Percentiles rank a stretch among this genome's conserved stretches.
Conservation (phyloP, 2,329 filamentous ascomycete genomes). For the Arthrinium phaeospermum region DNA sequence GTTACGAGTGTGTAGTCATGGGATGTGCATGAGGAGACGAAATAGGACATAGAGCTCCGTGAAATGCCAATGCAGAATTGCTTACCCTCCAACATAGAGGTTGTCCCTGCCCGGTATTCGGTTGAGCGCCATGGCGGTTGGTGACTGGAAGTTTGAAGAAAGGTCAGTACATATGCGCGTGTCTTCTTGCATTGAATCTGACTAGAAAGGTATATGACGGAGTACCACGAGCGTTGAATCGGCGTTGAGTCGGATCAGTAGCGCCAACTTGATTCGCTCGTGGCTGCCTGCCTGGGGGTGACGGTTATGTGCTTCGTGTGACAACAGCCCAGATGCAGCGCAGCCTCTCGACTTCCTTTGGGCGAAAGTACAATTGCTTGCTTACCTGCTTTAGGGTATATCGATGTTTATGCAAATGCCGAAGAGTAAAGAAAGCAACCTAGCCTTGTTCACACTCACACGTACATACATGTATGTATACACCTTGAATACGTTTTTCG, state of each 20-base stretch:
- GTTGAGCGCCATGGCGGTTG: slow-evolving; percentile 62
- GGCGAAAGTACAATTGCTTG: background rate
- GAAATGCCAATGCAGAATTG: slow-evolving; percentile 19
- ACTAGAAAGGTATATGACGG: background rate
- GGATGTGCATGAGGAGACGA: background rate
- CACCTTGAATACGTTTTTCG: background rate
- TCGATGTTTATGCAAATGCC: background rate
- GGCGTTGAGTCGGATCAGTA: background rate
- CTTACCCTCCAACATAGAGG: slow-evolving; percentile 81
- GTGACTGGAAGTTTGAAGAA: background rate
- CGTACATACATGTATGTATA: background rate
- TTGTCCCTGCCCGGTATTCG: slow-evolving; percentile 72
- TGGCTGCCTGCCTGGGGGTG: background rate
- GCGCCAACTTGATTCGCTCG: background rate
- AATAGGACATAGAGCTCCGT: background rate
- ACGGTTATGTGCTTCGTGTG: background rate
- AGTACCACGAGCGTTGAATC: background rate
- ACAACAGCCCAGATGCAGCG: background rate
- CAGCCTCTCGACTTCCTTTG: background rate
- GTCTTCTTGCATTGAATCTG: background rate
- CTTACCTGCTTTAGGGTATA: slow-evolving; percentile 13
- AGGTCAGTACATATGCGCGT: slow-evolving; percentile 1
- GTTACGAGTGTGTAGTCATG: background rate
- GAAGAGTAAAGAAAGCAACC: background rate
- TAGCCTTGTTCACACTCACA: slow-evolving; percentile 1